Conservation (phyloP, 441 rosid genomes). For the Melastoma candidum region DNA sequence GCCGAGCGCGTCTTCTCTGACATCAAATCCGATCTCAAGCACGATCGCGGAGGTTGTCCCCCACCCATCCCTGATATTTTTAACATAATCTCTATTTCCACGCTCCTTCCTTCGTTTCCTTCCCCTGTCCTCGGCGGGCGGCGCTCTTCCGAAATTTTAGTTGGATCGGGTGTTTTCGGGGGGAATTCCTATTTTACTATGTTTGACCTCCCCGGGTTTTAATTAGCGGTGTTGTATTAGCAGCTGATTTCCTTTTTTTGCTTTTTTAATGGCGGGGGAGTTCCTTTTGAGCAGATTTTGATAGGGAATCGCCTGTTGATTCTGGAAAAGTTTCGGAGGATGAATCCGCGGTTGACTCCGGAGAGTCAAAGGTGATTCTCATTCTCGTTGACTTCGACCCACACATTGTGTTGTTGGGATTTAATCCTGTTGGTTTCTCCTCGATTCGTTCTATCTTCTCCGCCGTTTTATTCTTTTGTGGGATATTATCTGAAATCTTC, state of each 20-base stretch:
- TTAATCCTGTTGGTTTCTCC: too few species aligned
- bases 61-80: constrained; percentile 1
- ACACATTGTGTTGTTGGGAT: not conserved
- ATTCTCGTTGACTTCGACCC: not conserved
- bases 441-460: too few species aligned
- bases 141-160: too few species aligned
- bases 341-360: constrained; percentile 21
- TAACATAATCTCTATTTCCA: not conserved
- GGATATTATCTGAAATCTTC: not conserved
- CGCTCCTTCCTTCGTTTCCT: too few species aligned
- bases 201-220: too few species aligned
- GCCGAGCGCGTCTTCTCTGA: constrained; percentile 96
- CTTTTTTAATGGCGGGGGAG: too few species aligned
- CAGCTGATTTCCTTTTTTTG: too few species aligned
- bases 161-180: too few species aligned
- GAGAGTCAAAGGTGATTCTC: constrained; percentile 40
- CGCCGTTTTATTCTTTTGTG: not conserved
- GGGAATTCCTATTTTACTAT: too few species aligned
- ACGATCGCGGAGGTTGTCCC: constrained; percentile 45
- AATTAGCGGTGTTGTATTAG: too few species aligned
- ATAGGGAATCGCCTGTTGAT: constrained; percentile 23
- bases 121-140: too few species aligned
- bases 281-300: constrained; percentile 45
- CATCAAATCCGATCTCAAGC: constrained; percentile 51
- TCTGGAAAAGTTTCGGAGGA: constrained; percentile 8